Base-by-base conservation (phyloP, 1,284 basidiomycete species). In the Athelia sp. region DNA sequence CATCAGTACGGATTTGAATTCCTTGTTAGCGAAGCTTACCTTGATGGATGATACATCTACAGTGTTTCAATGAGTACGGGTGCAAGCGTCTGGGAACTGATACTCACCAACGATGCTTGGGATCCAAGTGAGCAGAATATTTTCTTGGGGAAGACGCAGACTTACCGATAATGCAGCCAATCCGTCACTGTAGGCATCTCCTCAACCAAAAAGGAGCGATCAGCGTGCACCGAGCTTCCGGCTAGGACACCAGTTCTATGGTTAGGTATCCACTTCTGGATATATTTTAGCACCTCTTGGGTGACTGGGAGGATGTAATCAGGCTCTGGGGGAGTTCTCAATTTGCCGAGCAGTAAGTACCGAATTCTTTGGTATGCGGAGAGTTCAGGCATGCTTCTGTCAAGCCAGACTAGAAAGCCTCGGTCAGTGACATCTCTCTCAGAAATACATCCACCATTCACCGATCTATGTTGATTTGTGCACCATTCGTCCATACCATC, bases 11-110 rank as follows among this genome's bases (percentile, higher is more conserved):
- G n/a, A 22, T 13, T 22, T 11, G 38, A 21, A 14, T 19, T 9
- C 22, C 31, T 24, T 29, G 19, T 2, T 42, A 26, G 13, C 24
- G 22, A 23, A n/a, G 32, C 55, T 44, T 56, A 82, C 89, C 71
- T 93, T 93, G 58, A 93, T 76, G 0, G 85, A 85, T 35, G 88
- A 90, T 31, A 90, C 87, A 54, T 90, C 90, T 85, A n/a, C n/a
- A n/a, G n/a, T n/a, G 26, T 29, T 56, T 51, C 45, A 26, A 34
- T 32, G 34, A 50, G 44, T 40, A 47, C 58, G 59, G 22, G 53
- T 58, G 45, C 15, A 40, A 6, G 46, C 26, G 46, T 44, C 45
- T 19, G 6, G 35, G 43, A 40, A 4, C 13, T 29, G 26, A 48
- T 22, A 70, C 80, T 59, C 48, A 81, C 82, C 82, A 51, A 86